These are phyloP conservation scores for Dendrobium chrysotoxum DNA, from an alignment of 106 monocot genomes.

Conservation along the genomic window DNA sequence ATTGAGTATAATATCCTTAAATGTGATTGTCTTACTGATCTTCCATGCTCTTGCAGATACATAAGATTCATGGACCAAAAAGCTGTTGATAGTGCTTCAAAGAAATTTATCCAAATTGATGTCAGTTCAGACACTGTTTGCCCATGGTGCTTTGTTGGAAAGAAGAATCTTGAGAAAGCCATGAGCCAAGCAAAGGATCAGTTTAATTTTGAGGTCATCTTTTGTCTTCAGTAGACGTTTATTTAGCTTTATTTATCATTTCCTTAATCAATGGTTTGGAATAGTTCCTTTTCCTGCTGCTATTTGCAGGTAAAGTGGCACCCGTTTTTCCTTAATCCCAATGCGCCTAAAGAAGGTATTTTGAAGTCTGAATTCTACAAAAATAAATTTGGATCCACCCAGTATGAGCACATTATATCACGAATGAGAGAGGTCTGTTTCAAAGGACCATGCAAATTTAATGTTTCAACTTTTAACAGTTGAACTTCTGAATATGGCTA, in stretches of 20 bases:
- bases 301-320: slow-evolving; percentile 75
- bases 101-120: slow-evolving; percentile 76
- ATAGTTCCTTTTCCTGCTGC: neutral
- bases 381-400: slow-evolving; percentile 63
- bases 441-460: neutral
- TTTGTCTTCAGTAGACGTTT: neutral
- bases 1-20: neutral
- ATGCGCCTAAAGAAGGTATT: slow-evolving; percentile 80
- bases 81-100: slow-evolving; percentile 11
- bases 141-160: slow-evolving; percentile 95
- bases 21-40: neutral
- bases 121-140: slow-evolving; percentile 83
- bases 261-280: neutral
- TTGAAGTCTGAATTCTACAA: slow-evolving; percentile 55
- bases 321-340: slow-evolving; percentile 70
- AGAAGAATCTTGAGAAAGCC: slow-evolving; percentile 91
- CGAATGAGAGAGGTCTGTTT: slow-evolving; percentile 62
- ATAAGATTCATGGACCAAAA: slow-evolving; percentile 33
- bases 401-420: slow-evolving; percentile 37
- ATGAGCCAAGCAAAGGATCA: slow-evolving; percentile 56
- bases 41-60: slow-evolving; percentile 14
- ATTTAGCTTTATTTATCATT: neutral
- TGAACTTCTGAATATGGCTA: neutral
- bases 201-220: slow-evolving; percentile 75
- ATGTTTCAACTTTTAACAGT: neutral